Conservation (phyloP, 495 filamentous ascomycete species). For the Tuber brumale region DNA sequence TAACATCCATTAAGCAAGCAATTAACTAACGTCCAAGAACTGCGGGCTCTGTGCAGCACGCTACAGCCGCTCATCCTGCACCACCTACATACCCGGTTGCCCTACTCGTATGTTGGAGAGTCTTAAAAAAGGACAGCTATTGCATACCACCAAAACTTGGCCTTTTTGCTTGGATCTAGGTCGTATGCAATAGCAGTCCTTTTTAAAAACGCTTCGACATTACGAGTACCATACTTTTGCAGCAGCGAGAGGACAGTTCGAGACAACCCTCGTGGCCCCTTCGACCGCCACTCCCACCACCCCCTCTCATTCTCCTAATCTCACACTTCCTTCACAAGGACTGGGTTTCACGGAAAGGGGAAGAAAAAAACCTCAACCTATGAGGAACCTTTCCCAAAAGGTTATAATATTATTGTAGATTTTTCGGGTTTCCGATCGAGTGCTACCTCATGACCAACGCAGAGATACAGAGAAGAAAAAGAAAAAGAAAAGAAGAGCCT, state of each 20-base stretch:
- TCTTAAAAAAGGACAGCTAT: no score
- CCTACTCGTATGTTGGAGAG: not conserved
- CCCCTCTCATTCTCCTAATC: not conserved
- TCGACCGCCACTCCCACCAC: slow-evolving; percentile 1
- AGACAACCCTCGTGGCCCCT: not conserved
- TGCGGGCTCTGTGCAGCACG: not conserved
- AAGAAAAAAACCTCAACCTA: not conserved
- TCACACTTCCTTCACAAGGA: not conserved
- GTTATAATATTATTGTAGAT: not conserved
- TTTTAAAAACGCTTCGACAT: no score
- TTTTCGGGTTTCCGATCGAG: not conserved
- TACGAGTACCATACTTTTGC: not conserved
- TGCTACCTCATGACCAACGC: not conserved
- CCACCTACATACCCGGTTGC: slow-evolving; percentile 4
- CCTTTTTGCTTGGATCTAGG: no score
- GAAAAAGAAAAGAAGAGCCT: not conserved
- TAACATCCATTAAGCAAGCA: not conserved
- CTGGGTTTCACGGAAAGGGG: not conserved
- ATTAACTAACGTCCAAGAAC: not conserved
- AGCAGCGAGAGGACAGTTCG: not conserved
- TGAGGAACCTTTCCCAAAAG: not conserved
- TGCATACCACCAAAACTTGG: no score
- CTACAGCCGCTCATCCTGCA: slow-evolving; percentile 3
- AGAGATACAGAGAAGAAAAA: no score
- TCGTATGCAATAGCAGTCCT: no score